phyloP scores from a whole-genome alignment of 2,329 filamentous ascomycete genomes.

The Ilyonectria robusta region DNA sequence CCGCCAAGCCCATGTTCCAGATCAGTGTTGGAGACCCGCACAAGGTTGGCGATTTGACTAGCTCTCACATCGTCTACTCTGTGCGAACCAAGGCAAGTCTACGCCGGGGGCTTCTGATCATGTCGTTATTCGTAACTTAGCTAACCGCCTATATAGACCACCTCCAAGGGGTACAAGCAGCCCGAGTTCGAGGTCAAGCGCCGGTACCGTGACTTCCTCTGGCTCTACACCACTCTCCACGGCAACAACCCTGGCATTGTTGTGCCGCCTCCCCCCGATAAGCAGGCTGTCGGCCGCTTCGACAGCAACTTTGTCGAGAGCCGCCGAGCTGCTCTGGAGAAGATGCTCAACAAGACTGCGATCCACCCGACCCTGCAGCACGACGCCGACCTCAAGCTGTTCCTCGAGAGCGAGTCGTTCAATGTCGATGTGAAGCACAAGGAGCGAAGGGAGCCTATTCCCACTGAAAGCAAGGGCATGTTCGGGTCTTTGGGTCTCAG shows the following conservation, averaged over 20 bases:
- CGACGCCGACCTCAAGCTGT: conserved; percentile 94
- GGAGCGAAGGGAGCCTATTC: conserved; percentile 88
- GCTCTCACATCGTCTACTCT: conserved; percentile 97
- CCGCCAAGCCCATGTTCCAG: conserved; percentile 90
- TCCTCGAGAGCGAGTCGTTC: conserved; percentile 96
- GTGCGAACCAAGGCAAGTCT: conserved; percentile 86
- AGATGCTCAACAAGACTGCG: conserved; percentile 98
- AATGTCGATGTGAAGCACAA: conserved; percentile 98
- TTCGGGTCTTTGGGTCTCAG: conserved; percentile 87
- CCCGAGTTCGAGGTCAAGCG: conserved; percentile 94
- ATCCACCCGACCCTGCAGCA: conserved; percentile 92
- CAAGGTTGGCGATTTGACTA: conserved; percentile 97
- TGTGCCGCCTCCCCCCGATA: conserved; percentile 95
- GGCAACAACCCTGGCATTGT: conserved; percentile 95
- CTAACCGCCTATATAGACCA: conserved; percentile 71
- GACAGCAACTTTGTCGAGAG: conserved; percentile 98
- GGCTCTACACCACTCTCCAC: conserved; percentile 96
- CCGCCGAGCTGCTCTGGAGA: conserved; percentile 89
- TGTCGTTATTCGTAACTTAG: background rate
- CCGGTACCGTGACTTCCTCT: conserved; percentile 96
- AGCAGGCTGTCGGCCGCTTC: conserved; percentile 96
- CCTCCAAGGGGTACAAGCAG: conserved; percentile 95
- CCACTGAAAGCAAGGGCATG: conserved; percentile 93
- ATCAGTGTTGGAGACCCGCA: conserved; percentile 96
- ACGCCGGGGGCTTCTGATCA: background rate